Base-by-base conservation (phyloP, 192 early-diverging fungal genomes). In the Obelidium mucronatum region DNA sequence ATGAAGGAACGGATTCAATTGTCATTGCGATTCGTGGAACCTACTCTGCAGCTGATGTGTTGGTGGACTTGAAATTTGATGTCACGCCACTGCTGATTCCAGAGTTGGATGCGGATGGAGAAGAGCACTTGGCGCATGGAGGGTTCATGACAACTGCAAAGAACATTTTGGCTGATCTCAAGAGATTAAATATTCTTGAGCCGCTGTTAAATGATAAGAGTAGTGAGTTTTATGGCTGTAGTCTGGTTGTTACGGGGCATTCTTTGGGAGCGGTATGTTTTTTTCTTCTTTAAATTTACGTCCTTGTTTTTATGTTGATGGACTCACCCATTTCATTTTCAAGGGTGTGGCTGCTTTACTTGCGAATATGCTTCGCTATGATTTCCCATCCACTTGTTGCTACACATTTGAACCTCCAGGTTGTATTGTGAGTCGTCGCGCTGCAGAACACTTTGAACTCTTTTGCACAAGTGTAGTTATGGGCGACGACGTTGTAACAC, bases 11-110 rank as follows among this genome's bases (percentile, higher is more conserved):
- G 40, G 78, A 82, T 26, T 64, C 69, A 8, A 63, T 85, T 51
- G 80, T 85, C 13, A 70, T 85, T 69, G 82, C 84, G 28, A 61
- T 85, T 26, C 73, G 84, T 8, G 84, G 84, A 19, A 85, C 84
- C 5, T 85, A 67, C 31, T 83, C 80, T 19, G 55, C 76, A 2
- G 66, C 73, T 2, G 84, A 85, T 72, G 72, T 85, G 24, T 55
- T 85, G 44, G 78, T 80, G 36, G 84, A 85, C 80, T 53, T 85
- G 54, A 82, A 77, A 64, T 66, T 85, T 48, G 79, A 84, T 61
- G 40, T 77, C 1, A 54, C n/a, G 26, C 72, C 48, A 30, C 37
- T 85, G 31, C 61, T 63, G 6, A 79, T 82, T 76, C 60, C 53
- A 3, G 83, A 85, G 54, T 66, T 83, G 31, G 42, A 13, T 31